Evolutionary conservation across 1,284 basidiomycete species (phyloP).

Genomic region (Naganishia cerealis): DNA sequence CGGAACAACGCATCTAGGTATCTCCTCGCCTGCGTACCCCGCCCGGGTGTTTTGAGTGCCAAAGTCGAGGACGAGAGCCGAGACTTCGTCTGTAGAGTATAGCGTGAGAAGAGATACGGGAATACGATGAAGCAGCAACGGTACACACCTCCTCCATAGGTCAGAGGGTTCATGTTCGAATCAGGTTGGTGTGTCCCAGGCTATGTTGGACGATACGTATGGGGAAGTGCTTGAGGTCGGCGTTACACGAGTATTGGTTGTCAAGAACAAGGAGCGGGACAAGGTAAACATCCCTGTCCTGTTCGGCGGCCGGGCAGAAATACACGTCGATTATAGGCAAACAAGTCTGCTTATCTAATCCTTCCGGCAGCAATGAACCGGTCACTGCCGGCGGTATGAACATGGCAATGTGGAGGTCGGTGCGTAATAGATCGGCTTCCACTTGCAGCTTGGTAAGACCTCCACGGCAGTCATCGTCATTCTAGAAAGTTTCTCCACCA

Average conservation of each 20-base stretch:
- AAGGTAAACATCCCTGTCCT: constrained; percentile 27
- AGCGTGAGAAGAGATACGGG: constrained; percentile 10
- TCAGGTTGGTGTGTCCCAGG: too few species aligned
- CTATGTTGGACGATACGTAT: too few species aligned
- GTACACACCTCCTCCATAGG: constrained; percentile 35
- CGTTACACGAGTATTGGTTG: too few species aligned
- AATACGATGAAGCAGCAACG: background rate
- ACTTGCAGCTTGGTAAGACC: background rate
- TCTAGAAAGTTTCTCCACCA: too few species aligned
- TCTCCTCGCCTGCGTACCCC: constrained; percentile 96
- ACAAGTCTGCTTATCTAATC: too few species aligned
- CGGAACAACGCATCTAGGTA: constrained; percentile 87
- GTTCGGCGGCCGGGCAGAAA: background rate
- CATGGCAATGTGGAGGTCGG: constrained; percentile 1
- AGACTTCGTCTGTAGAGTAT: constrained; percentile 60
- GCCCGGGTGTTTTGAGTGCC: constrained; percentile 85
- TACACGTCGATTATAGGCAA: background rate
- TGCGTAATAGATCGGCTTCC: background rate
- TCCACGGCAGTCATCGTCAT: background rate
- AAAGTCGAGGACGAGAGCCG: constrained; percentile 92
- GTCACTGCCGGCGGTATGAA: background rate
- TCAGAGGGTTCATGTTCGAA: constrained; percentile 28
- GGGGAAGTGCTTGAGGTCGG: too few species aligned
- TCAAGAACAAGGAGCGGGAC: background rate
- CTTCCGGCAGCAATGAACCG: background rate